A percentile compares a stretch with the other conserved stretches of the same genome.
phyloP scores from a whole-genome alignment of 495 filamentous ascomycete genomes.

The Penicillium manginii region DNA sequence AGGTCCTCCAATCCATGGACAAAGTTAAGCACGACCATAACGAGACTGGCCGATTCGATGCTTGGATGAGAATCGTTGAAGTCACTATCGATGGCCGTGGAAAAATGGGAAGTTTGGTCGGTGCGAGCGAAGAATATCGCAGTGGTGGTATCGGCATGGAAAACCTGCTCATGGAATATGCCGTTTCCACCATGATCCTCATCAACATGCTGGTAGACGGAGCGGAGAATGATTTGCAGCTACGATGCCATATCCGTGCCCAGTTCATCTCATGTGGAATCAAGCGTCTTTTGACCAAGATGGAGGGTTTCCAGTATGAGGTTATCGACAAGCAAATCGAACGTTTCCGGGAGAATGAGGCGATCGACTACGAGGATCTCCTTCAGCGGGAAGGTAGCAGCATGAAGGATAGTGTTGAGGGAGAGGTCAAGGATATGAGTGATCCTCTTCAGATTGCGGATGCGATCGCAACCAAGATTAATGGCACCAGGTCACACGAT shows the following conservation, averaged over 20 bases:
- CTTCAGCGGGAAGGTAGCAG: constrained; percentile 89
- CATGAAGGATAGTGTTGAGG: constrained; percentile 87
- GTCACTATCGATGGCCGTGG: constrained; percentile 96
- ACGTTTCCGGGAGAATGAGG: constrained; percentile 88
- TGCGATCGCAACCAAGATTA: constrained; percentile 85
- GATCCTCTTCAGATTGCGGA: constrained; percentile 93
- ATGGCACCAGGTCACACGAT: constrained; percentile 83
- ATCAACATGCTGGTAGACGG: constrained; percentile 98
- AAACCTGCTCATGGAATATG: constrained; percentile 98
- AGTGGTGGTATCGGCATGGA: constrained; percentile 99
- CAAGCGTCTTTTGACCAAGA: constrained; percentile 91
- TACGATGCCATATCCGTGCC: constrained; percentile 91
- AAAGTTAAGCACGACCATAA: constrained; percentile 85
- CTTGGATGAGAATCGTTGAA: constrained; percentile 98
- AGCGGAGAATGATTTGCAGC: constrained; percentile 82
- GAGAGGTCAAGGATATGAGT: constrained; percentile 89
- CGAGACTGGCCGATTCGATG: constrained; percentile 95
- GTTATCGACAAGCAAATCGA: constrained; percentile 98
- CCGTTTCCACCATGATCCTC: constrained; percentile 89
- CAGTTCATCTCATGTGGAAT: constrained; percentile 97
- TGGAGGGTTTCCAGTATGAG: constrained; percentile 98
- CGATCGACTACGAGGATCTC: constrained; percentile 97
- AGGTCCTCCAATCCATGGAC: constrained; percentile 92
- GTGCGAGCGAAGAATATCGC: constrained; percentile 94
- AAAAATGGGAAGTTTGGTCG: constrained; percentile 97